phyloP scores from a whole-genome alignment of 1,284 basidiomycete genomes.

The Cyathus olla region DNA sequence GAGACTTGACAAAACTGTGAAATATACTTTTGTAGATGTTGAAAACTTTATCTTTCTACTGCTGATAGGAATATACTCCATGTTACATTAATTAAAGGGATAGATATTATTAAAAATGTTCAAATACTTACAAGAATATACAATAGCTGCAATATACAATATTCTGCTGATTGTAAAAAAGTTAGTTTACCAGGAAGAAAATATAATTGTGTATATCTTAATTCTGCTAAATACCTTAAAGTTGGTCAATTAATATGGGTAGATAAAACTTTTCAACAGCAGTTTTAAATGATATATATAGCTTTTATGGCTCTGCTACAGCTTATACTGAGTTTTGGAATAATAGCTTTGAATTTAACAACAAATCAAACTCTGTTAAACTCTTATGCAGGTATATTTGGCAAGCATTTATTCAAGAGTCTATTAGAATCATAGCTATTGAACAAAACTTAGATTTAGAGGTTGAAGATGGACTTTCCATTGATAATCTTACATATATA shows the following conservation, averaged over 20 bases:
- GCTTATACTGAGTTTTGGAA: too few relatives aligned
- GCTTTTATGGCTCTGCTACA: too few relatives aligned
- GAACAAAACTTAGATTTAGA: conserved; percentile 6
- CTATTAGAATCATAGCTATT: conserved; percentile 15
- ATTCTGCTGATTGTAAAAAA: too few relatives aligned
- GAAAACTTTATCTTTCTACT: background rate
- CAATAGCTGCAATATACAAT: conserved; percentile 9
- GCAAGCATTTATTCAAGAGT: conserved; percentile 28
- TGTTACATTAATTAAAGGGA: background rate
- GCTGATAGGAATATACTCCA: background rate
- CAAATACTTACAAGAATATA: conserved; percentile 17
- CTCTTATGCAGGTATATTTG: conserved; percentile 13
- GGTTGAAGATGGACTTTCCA: conserved; percentile 14
- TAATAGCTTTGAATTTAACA: background rate
- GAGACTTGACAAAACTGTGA: too few relatives aligned
- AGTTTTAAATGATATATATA: too few relatives aligned
- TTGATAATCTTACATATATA: conserved; percentile 15
- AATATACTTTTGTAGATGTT: too few relatives aligned
- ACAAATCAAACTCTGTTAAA: background rate
- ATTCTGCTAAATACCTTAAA: background rate
- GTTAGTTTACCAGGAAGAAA: too few relatives aligned
- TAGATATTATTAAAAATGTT: background rate
- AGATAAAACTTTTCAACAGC: too few relatives aligned
- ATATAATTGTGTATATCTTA: background rate
- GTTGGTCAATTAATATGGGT: background rate